These are phyloP conservation scores for Parastagonospora avenae DNA, from an alignment of 2,329 filamentous ascomycete genomes.

Conservation along the genomic window DNA sequence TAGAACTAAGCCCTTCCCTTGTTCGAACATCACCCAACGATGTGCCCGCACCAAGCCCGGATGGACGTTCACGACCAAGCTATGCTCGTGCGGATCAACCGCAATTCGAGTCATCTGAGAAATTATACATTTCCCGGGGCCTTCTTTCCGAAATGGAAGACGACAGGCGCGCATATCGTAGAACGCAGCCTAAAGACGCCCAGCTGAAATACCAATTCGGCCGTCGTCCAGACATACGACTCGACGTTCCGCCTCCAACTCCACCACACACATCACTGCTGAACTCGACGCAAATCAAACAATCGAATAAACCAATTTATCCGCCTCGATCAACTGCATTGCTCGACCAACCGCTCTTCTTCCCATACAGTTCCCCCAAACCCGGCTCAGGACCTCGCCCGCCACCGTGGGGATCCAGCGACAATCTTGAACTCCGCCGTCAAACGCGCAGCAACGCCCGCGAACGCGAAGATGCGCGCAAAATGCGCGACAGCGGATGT, in stretches of 20 bases:
- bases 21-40: no score
- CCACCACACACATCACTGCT: neutral
- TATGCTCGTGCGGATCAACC: neutral
- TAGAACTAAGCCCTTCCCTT: no score
- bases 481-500: neutral
- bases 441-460: constrained; percentile 1
- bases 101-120: constrained; percentile 3
- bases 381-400: constrained; percentile 3
- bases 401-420: constrained; percentile 6
- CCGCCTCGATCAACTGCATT: neutral
- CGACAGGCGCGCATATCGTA: neutral
- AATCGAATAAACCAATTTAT: neutral
- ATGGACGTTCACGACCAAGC: neutral
- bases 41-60: no score
- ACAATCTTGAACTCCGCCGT: constrained; percentile 3
- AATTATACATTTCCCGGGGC: constrained; percentile 2
- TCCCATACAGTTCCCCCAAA: neutral
- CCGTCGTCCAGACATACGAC: constrained; percentile 2
- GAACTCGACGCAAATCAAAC: neutral
- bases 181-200: constrained; percentile 14
- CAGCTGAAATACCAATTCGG: constrained; percentile 13
- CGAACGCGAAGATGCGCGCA: constrained; percentile 3
- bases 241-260: neutral
- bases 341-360: neutral
- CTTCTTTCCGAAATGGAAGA: constrained; percentile 3